phyloP scores from a whole-genome alignment of 805 yeast species.

The Cyberlindnera americana region DNA sequence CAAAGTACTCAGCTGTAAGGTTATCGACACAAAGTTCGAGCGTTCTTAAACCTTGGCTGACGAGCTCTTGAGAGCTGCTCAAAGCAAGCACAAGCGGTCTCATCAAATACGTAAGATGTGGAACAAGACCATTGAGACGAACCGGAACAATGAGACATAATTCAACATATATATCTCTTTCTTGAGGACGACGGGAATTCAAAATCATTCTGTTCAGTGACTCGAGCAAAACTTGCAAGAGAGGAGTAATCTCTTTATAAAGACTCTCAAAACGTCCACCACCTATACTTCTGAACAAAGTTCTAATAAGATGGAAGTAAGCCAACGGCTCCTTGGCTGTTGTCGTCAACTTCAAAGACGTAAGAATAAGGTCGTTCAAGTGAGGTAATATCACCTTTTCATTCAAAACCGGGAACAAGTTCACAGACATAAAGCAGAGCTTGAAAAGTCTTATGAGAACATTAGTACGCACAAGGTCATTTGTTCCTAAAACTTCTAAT shows the following conservation, averaged over 20 bases:
- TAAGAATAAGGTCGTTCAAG: constrained; percentile 74
- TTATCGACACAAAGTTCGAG: constrained; percentile 95
- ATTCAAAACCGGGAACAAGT: constrained; percentile 80
- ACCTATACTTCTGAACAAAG: constrained; percentile 89
- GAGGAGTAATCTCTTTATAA: constrained; percentile 89
- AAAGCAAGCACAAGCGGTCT: constrained; percentile 88
- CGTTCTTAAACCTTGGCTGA: constrained; percentile 91
- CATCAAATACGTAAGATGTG: constrained; percentile 84
- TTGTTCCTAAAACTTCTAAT: constrained; percentile 74
- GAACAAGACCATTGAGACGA: constrained; percentile 86
- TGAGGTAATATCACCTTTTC: constrained; percentile 89
- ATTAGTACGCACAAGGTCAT: constrained; percentile 71
- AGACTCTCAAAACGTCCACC: constrained; percentile 94
- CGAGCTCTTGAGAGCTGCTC: constrained; percentile 86
- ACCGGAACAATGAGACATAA: constrained; percentile 95
- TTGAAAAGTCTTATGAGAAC: constrained; percentile 84
- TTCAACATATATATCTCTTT: constrained; percentile 91
- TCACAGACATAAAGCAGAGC: constrained; percentile 93
- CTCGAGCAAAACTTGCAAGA: constrained; percentile 81
- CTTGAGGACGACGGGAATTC: constrained; percentile 83
- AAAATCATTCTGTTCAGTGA: constrained; percentile 78
- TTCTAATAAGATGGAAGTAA: constrained; percentile 82
- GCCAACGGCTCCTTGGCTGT: constrained; percentile 88
- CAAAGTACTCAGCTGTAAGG: constrained; percentile 92
- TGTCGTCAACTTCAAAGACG: constrained; percentile 74